phyloP scores from a whole-genome alignment of 2,329 filamentous ascomycete species.

The Emydomyces testavorans region DNA sequence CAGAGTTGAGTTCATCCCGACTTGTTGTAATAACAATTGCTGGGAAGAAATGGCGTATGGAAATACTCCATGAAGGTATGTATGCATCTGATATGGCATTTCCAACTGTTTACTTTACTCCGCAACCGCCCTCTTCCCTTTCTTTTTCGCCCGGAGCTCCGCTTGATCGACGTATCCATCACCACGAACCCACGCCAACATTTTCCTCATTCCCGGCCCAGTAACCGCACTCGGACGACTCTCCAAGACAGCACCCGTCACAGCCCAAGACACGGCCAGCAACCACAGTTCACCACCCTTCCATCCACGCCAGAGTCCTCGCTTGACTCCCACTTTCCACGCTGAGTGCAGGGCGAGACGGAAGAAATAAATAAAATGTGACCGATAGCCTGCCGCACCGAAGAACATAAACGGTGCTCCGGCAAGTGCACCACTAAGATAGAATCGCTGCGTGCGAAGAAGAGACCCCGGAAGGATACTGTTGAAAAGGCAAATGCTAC shows the following conservation, averaged over 20 bases:
- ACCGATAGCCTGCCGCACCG: slow-evolving; percentile 41
- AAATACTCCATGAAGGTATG: not conserved
- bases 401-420: slow-evolving; percentile 71
- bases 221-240: slow-evolving; percentile 55
- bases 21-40: too few species aligned
- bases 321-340: slow-evolving; percentile 91
- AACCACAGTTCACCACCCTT: slow-evolving; percentile 73
- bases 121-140: slow-evolving; percentile 21
- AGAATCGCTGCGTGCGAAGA: slow-evolving; percentile 75
- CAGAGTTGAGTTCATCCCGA: too few species aligned
- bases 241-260: slow-evolving; percentile 70
- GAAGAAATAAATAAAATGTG: slow-evolving; percentile 60
- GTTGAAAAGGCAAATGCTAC: slow-evolving; percentile 80
- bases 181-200: slow-evolving; percentile 60
- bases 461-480: slow-evolving; percentile 60
- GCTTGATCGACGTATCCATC: slow-evolving; percentile 64
- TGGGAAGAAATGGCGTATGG: too few species aligned
- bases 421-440: slow-evolving; percentile 73
- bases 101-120: slow-evolving; percentile 2
- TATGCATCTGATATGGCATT: too few species aligned
- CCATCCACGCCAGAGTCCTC: slow-evolving; percentile 73
- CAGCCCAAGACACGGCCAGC: slow-evolving; percentile 65
- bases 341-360: slow-evolving; percentile 68
- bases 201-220: slow-evolving; percentile 57
- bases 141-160: slow-evolving; percentile 34